Conservation (phyloP, 441 rosid genomes). For the Bocquillonia castaneifolia region DNA sequence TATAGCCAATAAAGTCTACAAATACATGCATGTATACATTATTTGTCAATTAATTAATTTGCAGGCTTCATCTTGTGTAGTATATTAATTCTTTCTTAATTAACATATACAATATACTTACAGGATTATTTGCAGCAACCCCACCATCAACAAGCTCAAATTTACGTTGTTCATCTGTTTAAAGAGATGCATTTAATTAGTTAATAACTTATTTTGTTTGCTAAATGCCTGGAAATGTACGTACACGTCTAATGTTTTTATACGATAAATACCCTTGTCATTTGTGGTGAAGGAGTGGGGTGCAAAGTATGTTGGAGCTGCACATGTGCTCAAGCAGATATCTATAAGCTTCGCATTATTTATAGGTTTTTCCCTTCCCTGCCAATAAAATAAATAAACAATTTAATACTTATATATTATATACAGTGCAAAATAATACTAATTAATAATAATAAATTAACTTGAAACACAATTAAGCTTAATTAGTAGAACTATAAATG, state of each 20-base stretch:
- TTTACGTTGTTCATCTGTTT: slow-evolving; percentile 20
- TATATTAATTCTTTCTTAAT: no score
- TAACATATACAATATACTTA: neutral
- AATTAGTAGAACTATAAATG: neutral
- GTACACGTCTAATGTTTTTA: no score
- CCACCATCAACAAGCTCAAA: slow-evolving; percentile 65
- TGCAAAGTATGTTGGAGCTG: slow-evolving; percentile 46
- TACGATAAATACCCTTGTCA: slow-evolving; percentile 8
- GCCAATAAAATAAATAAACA: neutral
- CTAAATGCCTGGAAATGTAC: no score
- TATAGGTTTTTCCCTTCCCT: neutral
- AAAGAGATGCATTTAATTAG: no score
- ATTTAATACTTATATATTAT: no score
- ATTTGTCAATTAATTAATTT: no score
- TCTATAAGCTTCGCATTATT: neutral
- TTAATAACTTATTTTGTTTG: no score
- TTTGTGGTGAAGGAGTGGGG: slow-evolving; percentile 45
- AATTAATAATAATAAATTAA: no score
- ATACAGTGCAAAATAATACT: no score
- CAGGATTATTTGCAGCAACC: slow-evolving; percentile 59
- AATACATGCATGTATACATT: no score
- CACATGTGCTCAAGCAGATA: neutral
- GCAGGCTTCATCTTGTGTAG: no score
- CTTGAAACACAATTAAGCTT: no score
- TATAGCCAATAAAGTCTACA: slow-evolving; percentile 33